A percentile compares a stretch with the other conserved stretches of the same genome.
Conservation (phyloP, 2,329 filamentous ascomycete genomes). For the Leptographium procerum region DNA sequence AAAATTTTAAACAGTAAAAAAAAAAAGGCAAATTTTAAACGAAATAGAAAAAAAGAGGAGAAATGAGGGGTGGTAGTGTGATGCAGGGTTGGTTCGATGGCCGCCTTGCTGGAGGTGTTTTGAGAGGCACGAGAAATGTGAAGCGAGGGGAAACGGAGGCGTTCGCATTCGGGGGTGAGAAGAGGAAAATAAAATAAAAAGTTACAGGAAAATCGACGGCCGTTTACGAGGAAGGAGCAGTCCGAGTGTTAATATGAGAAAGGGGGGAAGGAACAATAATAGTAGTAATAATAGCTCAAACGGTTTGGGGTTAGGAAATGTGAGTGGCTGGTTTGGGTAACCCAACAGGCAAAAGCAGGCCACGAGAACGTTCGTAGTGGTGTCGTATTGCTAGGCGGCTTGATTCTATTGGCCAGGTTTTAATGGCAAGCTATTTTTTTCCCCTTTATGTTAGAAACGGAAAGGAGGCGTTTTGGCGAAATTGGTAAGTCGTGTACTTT, state of each 20-base stretch:
- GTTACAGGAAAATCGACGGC: background rate
- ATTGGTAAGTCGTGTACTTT: background rate
- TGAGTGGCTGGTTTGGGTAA: conserved; percentile 2
- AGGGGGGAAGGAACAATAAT: background rate
- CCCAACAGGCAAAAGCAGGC: background rate
- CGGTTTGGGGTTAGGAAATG: conserved; percentile 2
- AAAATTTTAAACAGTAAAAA: background rate
- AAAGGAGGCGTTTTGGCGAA: background rate
- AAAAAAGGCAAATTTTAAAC: background rate
- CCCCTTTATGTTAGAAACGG: background rate
- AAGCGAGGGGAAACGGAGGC: background rate
- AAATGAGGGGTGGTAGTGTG: background rate
- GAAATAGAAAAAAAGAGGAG: background rate
- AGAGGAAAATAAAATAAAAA: background rate
- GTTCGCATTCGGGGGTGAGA: background rate
- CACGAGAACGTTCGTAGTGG: background rate
- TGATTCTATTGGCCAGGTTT: background rate
- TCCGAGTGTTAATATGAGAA: background rate
- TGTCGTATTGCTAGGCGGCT: background rate
- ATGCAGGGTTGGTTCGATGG: background rate
- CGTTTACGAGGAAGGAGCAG: background rate
- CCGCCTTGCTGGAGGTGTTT: background rate
- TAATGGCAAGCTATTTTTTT: background rate
- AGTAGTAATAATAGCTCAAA: background rate
- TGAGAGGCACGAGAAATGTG: background rate